phyloP scores from a whole-genome alignment of 2,329 filamentous ascomycete genomes.

The Lasiodiplodia theobromae region DNA sequence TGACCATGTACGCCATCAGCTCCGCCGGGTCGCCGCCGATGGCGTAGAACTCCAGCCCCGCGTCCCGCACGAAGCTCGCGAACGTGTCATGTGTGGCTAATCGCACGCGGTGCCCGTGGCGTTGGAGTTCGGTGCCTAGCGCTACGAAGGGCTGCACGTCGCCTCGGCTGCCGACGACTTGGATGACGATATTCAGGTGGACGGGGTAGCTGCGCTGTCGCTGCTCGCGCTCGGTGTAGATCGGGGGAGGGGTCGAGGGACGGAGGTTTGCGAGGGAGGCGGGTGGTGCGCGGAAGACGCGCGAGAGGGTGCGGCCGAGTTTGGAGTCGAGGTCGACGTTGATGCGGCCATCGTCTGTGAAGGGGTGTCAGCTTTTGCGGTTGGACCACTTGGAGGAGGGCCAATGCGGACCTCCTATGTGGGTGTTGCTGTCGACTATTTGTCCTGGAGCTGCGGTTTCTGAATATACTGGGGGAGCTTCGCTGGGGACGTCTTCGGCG shows the following conservation, averaged over 20 bases:
- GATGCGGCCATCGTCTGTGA: conserved; percentile 36
- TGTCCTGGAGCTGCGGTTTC: neutral
- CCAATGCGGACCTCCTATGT: neutral
- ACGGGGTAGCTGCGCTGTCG: neutral
- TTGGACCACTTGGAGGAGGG: too few species aligned
- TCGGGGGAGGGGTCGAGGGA: neutral
- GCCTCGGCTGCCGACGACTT: conserved; percentile 61
- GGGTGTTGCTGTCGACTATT: neutral
- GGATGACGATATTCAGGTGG: conserved; percentile 61
- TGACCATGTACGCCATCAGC: conserved; percentile 74
- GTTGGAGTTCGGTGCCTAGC: conserved; percentile 60
- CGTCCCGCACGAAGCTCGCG: conserved; percentile 59
- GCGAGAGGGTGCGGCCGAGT: conserved; percentile 27
- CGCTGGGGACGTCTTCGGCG: conserved; percentile 1
- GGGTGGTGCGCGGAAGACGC: conserved; percentile 9
- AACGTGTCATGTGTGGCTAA: conserved; percentile 65
- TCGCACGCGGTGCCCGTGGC: conserved; percentile 62
- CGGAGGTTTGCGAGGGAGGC: neutral
- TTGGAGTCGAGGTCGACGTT: conserved; percentile 38
- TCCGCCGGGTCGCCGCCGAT: conserved; percentile 65
- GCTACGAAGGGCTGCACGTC: conserved; percentile 68
- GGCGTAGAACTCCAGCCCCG: conserved; percentile 63
- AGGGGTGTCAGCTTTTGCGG: neutral
- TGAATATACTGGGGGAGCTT: conserved; percentile 10
- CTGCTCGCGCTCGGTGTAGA: conserved; percentile 1